These are phyloP conservation scores for Solanum infundibuliforme DNA, from an alignment of 257 asterid species.

Conservation along the genomic window DNA sequence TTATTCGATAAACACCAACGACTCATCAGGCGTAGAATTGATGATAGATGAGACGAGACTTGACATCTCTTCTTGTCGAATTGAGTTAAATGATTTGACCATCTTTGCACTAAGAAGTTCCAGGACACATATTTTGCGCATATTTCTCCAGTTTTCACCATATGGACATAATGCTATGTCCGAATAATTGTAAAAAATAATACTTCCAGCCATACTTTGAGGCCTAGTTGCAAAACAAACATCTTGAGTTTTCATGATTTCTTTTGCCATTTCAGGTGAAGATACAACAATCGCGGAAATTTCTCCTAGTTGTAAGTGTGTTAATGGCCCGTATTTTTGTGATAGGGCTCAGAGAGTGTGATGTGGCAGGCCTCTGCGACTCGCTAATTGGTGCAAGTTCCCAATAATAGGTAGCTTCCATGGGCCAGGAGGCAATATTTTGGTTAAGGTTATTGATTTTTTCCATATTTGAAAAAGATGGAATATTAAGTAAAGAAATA, in stretches of 20 bases:
- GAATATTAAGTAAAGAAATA: no score
- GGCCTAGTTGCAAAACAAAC: background rate
- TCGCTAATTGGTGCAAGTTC: background rate
- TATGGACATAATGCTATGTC: background rate
- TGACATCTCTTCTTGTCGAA: background rate
- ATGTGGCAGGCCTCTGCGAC: background rate
- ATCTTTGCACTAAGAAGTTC: background rate
- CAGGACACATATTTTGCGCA: background rate
- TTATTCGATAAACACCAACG: background rate
- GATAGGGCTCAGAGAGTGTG: background rate
- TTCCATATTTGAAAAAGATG: no score
- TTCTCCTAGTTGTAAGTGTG: background rate
- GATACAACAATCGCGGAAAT: background rate
- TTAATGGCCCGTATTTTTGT: background rate
- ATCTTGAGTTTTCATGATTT: background rate
- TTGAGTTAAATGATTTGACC: slow-evolving; percentile 1
- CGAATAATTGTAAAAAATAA: background rate
- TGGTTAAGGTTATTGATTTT: background rate
- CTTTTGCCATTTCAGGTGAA: background rate
- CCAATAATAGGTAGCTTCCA: background rate
- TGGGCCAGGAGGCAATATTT: background rate
- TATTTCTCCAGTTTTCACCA: background rate
- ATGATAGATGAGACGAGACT: background rate
- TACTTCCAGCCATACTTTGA: background rate
- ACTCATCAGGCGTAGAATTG: background rate